phyloP scores from a whole-genome alignment of 257 asterid genomes.

The Schizonepeta tenuifolia region DNA sequence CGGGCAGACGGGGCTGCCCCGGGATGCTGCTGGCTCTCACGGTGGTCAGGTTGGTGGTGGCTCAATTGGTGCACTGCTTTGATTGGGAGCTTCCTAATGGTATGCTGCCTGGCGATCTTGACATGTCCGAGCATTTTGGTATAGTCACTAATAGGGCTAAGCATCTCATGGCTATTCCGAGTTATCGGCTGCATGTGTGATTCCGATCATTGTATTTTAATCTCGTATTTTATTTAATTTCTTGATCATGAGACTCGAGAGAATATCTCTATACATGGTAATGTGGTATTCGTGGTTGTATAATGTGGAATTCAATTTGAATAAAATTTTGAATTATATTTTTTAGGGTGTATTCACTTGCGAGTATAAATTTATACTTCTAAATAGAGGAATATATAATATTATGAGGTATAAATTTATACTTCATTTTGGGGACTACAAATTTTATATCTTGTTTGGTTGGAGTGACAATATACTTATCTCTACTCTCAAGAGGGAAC shows the following conservation, averaged over 20 bases:
- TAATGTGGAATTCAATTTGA: neutral
- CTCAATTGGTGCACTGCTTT: slow-evolving; percentile 48
- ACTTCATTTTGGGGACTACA: no score
- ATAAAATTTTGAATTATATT: no score
- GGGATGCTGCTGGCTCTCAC: slow-evolving; percentile 38
- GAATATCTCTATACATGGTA: no score
- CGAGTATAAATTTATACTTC: no score
- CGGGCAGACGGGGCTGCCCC: slow-evolving; percentile 44
- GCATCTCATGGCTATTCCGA: slow-evolving; percentile 33
- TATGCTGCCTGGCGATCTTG: slow-evolving; percentile 25
- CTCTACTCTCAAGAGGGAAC: no score
- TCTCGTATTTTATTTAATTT: neutral
- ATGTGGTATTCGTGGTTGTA: no score
- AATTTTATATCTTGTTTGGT: no score
- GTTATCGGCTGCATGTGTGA: neutral
- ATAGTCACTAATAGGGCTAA: slow-evolving; percentile 25
- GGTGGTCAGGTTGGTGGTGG: slow-evolving; percentile 31
- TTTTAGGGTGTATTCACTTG: no score
- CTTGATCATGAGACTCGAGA: no score
- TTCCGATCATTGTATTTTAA: neutral
- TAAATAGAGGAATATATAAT: no score
- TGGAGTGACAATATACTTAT: no score
- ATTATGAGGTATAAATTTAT: no score
- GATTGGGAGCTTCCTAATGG: slow-evolving; percentile 47
- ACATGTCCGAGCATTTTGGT: slow-evolving; percentile 42